Base-by-base conservation (phyloP, 176 grass and related monocot species). In the Thinopyrum elongatum region DNA sequence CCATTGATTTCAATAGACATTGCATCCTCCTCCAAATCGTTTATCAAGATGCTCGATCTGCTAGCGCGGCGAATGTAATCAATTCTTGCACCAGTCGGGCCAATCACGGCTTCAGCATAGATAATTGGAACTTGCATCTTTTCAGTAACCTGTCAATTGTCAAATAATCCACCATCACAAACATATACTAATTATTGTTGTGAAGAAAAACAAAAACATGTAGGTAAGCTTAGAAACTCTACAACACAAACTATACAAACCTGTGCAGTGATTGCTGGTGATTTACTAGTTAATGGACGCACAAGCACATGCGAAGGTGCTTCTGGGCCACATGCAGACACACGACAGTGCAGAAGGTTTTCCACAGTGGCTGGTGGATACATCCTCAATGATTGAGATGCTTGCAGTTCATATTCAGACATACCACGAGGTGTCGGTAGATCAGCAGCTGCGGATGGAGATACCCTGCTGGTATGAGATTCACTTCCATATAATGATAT, bases 1-100 rank as follows among this genome's bases (percentile, higher is more conserved):
- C 88, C 88, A 78, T 66, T 86, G 79, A 90, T 86, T 59, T 83
- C 74, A 65, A 90, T 90, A 72, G 55, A 90, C 84, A 90, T 86
- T 74, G 26, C 10, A 7, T 44, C 58, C 12, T 79, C 81, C 28
- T 86, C 79, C 38, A 69, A 23, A 79, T 65, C 41, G 0, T 71
- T 90, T 83, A 86, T 73, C 63, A 83, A 30, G 75, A 90, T 58
- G 65, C 55, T 86, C 2, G 84, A 83, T 35, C 74, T 73, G 84
- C 88, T 90, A 23, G 80, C 80, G 73, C 58, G 79, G 14, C 84
- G 88, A 83, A 90, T 86, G 65, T 90, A 90, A 53, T 90, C 73
- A 42, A 90, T 86, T 83, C 88, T 86, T 90, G 76, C 89, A 79
- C 89, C 80, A 74, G 53, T 65, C 41, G 74, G 88, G 15, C 84